Conservation (phyloP, 768 basidiomycete species). For the Ramaria rubella region DNA sequence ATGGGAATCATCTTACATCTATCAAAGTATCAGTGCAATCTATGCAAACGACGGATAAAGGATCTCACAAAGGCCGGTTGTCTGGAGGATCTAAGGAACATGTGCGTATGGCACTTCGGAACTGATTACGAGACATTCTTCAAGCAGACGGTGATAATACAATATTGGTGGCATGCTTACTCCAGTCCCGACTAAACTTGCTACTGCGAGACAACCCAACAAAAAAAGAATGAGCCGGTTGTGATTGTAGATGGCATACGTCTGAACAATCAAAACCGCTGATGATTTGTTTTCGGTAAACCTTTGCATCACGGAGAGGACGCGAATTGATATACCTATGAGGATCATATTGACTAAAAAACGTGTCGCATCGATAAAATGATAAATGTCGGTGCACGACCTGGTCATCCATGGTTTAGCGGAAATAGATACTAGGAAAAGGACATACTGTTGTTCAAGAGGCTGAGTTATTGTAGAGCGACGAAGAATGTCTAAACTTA, state of each 20-base stretch:
- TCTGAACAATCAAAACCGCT: conserved; percentile 5
- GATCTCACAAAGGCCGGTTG: conserved; percentile 1
- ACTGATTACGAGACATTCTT: not conserved
- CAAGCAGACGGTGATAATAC: not conserved
- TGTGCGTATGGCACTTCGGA: not conserved
- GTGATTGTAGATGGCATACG: conserved; percentile 9
- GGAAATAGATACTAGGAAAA: not conserved
- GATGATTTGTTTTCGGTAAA: not conserved
- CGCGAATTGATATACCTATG: not conserved
- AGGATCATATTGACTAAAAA: not conserved
- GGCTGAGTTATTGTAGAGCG: no score
- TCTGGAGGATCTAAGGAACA: conserved; percentile 8
- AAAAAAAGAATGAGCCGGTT: not conserved
- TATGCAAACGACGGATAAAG: not conserved
- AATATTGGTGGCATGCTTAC: not conserved
- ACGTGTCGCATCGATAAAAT: not conserved
- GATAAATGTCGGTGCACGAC: not conserved
- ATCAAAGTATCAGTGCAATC: not conserved
- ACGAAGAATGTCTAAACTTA: no score
- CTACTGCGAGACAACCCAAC: not conserved
- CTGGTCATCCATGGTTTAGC: not conserved
- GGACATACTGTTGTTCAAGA: no score
- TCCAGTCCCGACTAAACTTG: not conserved
- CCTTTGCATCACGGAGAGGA: not conserved
- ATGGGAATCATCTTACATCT: not conserved